Base-by-base conservation (phyloP, 2,329 filamentous ascomycete genomes). In the Xylogone sp. region DNA sequence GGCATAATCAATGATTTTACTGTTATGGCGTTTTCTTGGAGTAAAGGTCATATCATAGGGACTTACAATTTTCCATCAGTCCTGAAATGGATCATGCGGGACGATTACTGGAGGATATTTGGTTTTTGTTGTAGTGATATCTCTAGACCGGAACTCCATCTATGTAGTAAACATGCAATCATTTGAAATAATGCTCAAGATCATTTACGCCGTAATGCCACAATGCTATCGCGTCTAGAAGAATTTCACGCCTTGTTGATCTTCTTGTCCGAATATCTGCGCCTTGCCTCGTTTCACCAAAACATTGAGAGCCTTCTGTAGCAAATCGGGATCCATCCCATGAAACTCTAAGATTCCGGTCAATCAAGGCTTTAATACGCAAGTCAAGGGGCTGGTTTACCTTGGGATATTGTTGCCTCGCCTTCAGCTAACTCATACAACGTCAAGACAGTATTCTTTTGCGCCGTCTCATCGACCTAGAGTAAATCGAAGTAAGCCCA, bases 161-260 rank as follows among this genome's bases (percentile, higher is more conserved):
- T 29, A n/a, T 29, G 6, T 29, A 46, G 34, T 39, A 16, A 39
- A 39, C 5, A 13, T 39, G n/a, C 34, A 13, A 16, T 16, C 10
- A 5, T 13, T 18, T 39, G 34, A 39, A 16, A 18, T n/a, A n/a
- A n/a, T 16, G n/a, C n/a, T 39, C 4, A 18, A 39, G n/a, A 7
- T 16, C 8, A 39, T 18, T 18, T 39, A 39, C n/a, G 13, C 13
- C 10, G n/a, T 39, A 45, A 29, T 12, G 18, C n/a, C 18, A 42
- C n/a, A n/a, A n/a, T n/a, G n/a, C n/a, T 24, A 24, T 43, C 29
- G 31, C 19, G 8, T 34, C 85, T 74, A 97, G 68, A 97, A 97
- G 74, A 99, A 97, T 74, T 99, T 99, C 58, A 97, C 90, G 63
- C 94, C 94, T 64, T 88, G 83, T 54, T 89, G 88, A 66, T 93